Evolutionary conservation across 768 basidiomycete genomes (phyloP).

Genomic region (Basidioascus undulatus): DNA sequence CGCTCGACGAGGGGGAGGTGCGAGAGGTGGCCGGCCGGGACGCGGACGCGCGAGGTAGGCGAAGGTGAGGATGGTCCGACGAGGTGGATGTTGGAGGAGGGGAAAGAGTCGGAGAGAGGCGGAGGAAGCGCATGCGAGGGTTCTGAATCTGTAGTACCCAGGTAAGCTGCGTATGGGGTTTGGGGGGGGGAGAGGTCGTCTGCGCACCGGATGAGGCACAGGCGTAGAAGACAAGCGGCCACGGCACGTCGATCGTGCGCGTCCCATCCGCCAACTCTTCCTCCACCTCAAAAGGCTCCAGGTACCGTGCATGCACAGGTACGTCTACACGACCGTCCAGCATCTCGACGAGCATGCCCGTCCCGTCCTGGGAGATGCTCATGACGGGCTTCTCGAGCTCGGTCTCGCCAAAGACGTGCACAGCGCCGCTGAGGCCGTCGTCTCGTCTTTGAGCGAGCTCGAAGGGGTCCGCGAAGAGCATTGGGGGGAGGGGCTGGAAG

Average conservation of each 20-base stretch:
- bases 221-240: slow-evolving; percentile 2
- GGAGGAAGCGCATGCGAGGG: no score
- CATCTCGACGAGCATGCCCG: slow-evolving; percentile 18
- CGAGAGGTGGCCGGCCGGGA: slow-evolving; percentile 4
- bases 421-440: slow-evolving; percentile 12
- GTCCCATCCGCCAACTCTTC: background rate
- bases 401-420: slow-evolving; percentile 19
- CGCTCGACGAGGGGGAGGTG: slow-evolving; percentile 5
- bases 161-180: no score
- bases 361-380: slow-evolving; percentile 15
- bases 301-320: slow-evolving; percentile 27
- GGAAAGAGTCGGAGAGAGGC: slow-evolving; percentile 13
- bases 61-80: slow-evolving; percentile 14
- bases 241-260: slow-evolving; percentile 1
- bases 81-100: slow-evolving; percentile 17
- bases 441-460: slow-evolving; percentile 19
- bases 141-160: no score
- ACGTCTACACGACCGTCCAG: slow-evolving; percentile 16
- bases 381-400: slow-evolving; percentile 26
- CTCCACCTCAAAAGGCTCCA: slow-evolving; percentile 11
- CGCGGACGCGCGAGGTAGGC: slow-evolving; percentile 17
- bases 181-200: slow-evolving; percentile 3
- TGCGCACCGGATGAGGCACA: background rate
- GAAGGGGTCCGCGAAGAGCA: slow-evolving; percentile 25
- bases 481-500: slow-evolving; percentile 20